phyloP scores from a whole-genome alignment of 2,329 filamentous ascomycete species.

The Colletotrichum plurivorum region DNA sequence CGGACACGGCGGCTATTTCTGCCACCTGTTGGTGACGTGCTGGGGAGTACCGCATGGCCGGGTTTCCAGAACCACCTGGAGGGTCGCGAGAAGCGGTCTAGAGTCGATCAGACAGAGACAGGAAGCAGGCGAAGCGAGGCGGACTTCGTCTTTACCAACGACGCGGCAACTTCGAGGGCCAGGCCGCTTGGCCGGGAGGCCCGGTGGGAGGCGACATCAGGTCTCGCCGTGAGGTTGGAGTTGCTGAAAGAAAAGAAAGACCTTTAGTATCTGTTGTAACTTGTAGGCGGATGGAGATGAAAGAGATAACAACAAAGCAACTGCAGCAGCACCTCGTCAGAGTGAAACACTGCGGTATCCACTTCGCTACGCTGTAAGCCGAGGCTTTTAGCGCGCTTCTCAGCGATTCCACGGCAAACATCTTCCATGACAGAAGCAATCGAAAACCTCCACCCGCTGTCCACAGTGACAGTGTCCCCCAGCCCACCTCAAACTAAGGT shows the following conservation, averaged over 20 bases:
- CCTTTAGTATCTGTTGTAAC: not conserved
- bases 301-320: too few species aligned
- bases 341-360: not conserved
- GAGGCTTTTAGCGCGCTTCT: conserved; percentile 3
- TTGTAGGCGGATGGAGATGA: too few species aligned
- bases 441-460: not conserved
- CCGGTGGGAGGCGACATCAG: not conserved
- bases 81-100: conserved; percentile 15
- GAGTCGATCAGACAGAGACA: conserved; percentile 2
- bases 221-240: not conserved
- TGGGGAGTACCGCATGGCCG: not conserved
- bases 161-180: conserved; percentile 1
- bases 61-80: not conserved
- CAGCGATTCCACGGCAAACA: not conserved
- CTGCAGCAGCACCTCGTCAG: too few species aligned
- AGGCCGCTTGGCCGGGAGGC: not conserved
- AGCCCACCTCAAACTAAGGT: not conserved
- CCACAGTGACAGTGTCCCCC: not conserved
- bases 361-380: not conserved
- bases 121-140: conserved; percentile 30
- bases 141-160: not conserved
- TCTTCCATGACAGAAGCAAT: not conserved
- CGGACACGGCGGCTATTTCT: conserved; percentile 30
- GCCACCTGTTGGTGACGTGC: not conserved
- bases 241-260: conserved; percentile 9